Evolutionary conservation across 768 basidiomycete species (phyloP).

Genomic region (Ephemerocybe angulata): DNA sequence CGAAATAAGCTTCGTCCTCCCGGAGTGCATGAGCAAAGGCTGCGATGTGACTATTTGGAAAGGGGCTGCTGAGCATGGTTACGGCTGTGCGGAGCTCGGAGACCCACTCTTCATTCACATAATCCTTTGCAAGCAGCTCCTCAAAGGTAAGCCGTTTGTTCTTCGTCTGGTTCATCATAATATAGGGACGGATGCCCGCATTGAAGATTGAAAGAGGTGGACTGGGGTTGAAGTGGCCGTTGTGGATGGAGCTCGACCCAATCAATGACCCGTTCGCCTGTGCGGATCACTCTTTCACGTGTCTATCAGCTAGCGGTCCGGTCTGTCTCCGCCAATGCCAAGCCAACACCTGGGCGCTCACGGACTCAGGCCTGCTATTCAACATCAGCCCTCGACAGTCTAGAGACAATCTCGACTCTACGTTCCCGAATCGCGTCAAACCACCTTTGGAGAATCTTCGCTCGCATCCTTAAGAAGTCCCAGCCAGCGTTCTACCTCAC

Average conservation of each 20-base stretch:
- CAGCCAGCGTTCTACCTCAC: background rate
- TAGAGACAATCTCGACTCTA: no score
- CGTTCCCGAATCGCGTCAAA: no score
- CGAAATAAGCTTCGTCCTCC: conserved; percentile 49
- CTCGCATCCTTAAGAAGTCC: background rate
- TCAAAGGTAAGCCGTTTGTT: background rate
- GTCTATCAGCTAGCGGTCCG: no score
- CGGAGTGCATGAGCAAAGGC: conserved; percentile 76
- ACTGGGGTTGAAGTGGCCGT: background rate
- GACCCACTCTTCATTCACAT: conserved; percentile 10
- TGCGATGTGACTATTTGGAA: conserved; percentile 45
- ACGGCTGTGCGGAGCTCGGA: background rate
- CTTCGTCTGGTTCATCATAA: background rate
- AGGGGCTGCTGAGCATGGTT: background rate
- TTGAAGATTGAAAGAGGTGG: background rate
- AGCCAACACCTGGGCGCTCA: no score
- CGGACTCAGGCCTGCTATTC: no score
- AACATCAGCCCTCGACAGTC: no score
- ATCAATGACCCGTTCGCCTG: background rate
- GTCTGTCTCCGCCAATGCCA: no score
- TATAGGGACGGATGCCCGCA: background rate
- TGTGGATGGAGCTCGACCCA: background rate
- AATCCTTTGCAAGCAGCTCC: conserved; percentile 7
- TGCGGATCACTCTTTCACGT: background rate
- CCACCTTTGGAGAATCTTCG: no score